A percentile compares a stretch with the other conserved stretches of the same genome.
These are phyloP conservation scores for Dryas alaskensis DNA, from an alignment of 306 rosid species.

Conservation along the genomic window DNA sequence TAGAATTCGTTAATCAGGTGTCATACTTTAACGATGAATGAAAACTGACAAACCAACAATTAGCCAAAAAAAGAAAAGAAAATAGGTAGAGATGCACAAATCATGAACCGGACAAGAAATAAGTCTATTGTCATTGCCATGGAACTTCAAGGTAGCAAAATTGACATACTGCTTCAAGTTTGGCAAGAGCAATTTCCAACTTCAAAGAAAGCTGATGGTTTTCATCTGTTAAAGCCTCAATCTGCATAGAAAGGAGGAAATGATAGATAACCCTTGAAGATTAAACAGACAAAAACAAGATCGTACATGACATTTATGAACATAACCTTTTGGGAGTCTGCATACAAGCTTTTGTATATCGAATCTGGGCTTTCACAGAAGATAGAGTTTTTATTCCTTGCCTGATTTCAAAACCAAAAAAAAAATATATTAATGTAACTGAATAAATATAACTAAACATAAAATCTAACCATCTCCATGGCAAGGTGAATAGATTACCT, in stretches of 20 bases:
- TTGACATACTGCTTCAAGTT: conserved; percentile 63
- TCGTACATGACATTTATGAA: background rate
- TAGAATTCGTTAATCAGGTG: too few relatives aligned
- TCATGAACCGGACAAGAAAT: background rate
- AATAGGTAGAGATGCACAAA: background rate
- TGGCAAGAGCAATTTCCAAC: conserved; percentile 49
- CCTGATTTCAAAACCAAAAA: conserved; percentile 32
- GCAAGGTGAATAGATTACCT: conserved; percentile 31
- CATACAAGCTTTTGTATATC: conserved; percentile 41
- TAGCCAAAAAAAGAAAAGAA: background rate
- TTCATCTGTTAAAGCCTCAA: conserved; percentile 50
- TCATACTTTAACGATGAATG: background rate
- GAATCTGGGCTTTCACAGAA: conserved; percentile 25
- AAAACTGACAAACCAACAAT: background rate
- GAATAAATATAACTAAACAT: background rate
- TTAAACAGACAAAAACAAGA: background rate
- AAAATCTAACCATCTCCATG: background rate
- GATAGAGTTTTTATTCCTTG: conserved; percentile 17
- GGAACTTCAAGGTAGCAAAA: background rate
- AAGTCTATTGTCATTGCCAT: background rate
- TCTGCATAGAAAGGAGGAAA: conserved; percentile 31
- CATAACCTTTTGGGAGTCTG: conserved; percentile 54
- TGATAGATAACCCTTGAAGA: background rate
- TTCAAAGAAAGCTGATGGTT: conserved; percentile 44
- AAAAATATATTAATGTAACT: background rate